These are phyloP conservation scores for Leccinellum luteum DNA, from an alignment of 768 basidiomycete genomes.

Conservation along the genomic window DNA sequence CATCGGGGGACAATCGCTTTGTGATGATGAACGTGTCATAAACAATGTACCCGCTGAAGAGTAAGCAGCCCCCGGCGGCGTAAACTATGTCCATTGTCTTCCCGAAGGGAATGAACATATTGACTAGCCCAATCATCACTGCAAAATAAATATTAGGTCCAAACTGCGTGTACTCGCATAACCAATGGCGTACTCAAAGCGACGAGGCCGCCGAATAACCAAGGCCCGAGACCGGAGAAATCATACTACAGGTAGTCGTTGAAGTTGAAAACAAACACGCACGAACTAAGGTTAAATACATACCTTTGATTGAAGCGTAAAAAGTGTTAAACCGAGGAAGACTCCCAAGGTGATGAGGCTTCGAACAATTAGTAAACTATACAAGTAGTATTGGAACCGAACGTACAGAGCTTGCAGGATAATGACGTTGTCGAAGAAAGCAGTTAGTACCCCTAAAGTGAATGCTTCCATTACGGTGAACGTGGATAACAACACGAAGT, in stretches of 20 bases:
- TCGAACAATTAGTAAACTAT: constrained; percentile 12
- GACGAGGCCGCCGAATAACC: constrained; percentile 81
- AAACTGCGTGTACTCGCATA: background rate
- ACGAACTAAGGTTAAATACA: constrained; percentile 9
- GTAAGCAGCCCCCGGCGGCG: constrained; percentile 70
- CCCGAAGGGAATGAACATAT: constrained; percentile 84
- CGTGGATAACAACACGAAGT: constrained; percentile 76
- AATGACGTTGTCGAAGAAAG: constrained; percentile 66
- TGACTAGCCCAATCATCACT: constrained; percentile 82
- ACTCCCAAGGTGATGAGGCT: constrained; percentile 88
- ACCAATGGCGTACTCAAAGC: constrained; percentile 57
- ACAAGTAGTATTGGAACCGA: background rate
- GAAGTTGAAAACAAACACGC: background rate
- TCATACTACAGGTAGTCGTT: constrained; percentile 61
- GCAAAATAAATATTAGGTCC: constrained; percentile 4
- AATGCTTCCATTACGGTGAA: constrained; percentile 93
- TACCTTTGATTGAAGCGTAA: constrained; percentile 93
- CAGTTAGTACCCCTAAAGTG: constrained; percentile 82
- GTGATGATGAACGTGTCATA: constrained; percentile 92
- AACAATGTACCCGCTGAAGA: constrained; percentile 89
- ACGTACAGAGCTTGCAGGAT: constrained; percentile 86
- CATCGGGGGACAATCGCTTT: constrained; percentile 85
- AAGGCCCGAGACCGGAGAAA: constrained; percentile 90
- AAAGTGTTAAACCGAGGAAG: constrained; percentile 90
- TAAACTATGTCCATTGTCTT: constrained; percentile 79